Evolutionary conservation across 2,329 filamentous ascomycete genomes (phyloP).

Genomic region (Calonectria hongkongensis): DNA sequence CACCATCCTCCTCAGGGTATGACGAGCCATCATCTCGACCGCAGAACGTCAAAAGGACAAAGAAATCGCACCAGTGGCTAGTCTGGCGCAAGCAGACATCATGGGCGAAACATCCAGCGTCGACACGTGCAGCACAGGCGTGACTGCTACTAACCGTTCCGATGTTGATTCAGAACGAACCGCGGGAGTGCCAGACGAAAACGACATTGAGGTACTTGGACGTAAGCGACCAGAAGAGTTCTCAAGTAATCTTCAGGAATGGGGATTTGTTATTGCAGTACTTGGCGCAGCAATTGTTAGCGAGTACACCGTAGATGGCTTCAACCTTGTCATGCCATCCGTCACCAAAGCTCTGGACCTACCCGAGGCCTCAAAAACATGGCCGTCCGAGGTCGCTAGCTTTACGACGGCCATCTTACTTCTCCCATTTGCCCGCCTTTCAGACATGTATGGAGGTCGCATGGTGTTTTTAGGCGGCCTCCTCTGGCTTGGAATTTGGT

Average conservation of each 20-base stretch:
- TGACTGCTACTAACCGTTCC: neutral
- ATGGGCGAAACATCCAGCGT: neutral
- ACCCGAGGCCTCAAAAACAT: slow-evolving; percentile 13
- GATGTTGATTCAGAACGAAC: neutral
- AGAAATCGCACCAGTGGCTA: too few relatives aligned
- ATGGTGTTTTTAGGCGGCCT: slow-evolving; percentile 75
- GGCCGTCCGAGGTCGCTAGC: slow-evolving; percentile 29
- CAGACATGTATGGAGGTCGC: slow-evolving; percentile 77
- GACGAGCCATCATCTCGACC: too few relatives aligned
- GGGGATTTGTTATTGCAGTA: neutral
- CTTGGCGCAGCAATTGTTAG: slow-evolving; percentile 8
- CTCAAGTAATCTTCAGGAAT: neutral
- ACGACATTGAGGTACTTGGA: slow-evolving; percentile 3
- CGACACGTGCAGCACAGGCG: neutral
- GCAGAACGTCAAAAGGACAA: neutral
- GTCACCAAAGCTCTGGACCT: slow-evolving; percentile 65
- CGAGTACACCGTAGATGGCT: slow-evolving; percentile 26
- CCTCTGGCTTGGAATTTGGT: slow-evolving; percentile 80
- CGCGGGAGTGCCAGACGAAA: neutral
- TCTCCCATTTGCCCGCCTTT: slow-evolving; percentile 76
- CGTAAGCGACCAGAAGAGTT: neutral
- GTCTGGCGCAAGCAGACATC: neutral
- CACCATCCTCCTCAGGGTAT: neutral
- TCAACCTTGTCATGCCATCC: slow-evolving; percentile 74
- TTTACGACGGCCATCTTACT: slow-evolving; percentile 72